Percentiles rank a stretch among this genome's conserved stretches.
Conservation (phyloP, 345 rosid species). For the Populus simonii region DNA sequence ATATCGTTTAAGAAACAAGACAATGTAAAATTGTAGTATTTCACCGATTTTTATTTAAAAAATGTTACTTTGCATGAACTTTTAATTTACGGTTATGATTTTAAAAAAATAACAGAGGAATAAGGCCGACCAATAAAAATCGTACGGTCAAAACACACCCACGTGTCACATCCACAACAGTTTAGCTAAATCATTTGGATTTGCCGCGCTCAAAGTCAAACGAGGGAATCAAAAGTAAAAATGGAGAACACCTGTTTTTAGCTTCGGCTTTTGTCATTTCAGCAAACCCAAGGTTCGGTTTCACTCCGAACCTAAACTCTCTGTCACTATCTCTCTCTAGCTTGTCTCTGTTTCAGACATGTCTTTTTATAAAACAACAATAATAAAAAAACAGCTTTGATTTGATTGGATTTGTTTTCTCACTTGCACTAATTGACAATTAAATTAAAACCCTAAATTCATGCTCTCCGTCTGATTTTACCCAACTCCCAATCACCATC, state of each 20-base stretch:
- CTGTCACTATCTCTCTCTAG: background rate
- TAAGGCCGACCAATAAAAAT: background rate
- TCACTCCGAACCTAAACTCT: background rate
- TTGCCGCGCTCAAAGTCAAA: constrained; percentile 43
- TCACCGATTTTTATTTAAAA: no score
- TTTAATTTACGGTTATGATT: no score
- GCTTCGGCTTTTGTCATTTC: constrained; percentile 32
- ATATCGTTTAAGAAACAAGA: no score
- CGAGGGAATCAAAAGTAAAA: background rate
- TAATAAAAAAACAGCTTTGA: background rate
- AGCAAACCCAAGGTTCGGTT: constrained; percentile 18
- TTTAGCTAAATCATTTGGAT: constrained; percentile 15
- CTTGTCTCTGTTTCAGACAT: constrained; percentile 2
- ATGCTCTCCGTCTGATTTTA: background rate
- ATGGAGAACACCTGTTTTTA: background rate
- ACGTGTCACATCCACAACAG: constrained; percentile 12
- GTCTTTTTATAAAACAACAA: background rate
- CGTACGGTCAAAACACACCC: background rate
- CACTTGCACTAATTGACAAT: background rate
- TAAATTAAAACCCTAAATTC: constrained; percentile 4
- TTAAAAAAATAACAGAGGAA: no score
- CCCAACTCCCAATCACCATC: constrained; percentile 6
- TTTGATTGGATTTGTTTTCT: background rate
- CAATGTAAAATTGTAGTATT: no score
- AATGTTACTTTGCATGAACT: no score